Evolutionary conservation across 176 grass and related monocot genomes (phyloP), one percentile per base, ranked within the genome.

Genomic region (Hyparrhenia diplandra): DNA sequence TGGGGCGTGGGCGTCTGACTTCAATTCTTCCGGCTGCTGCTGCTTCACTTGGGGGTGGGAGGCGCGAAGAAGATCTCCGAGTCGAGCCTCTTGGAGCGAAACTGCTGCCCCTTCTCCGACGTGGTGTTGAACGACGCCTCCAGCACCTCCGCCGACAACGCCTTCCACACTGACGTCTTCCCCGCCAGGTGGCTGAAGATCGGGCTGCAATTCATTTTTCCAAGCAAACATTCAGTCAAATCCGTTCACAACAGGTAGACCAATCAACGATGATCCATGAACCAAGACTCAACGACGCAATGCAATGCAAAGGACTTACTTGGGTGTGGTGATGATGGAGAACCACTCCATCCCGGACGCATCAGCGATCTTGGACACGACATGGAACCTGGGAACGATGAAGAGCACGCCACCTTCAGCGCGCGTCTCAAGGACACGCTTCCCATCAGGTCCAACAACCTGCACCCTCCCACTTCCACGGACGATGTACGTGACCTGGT

Each of bases 11-110:
- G 18, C 49, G 0, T 51, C 47, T 1, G 47, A 17, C n/a, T n/a
- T n/a, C n/a, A n/a, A n/a, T n/a, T n/a, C 47, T 51, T 51, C 16
- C 5, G 16, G 49, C 49, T 20, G 4, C 36, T 51, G 49, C 4
- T 52, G 51, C 51, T 55, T 54, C 73, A 89, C 24, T 90, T 88
- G 58, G 23, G 5, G 55, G 10, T 10, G 10, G 57, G 57, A 5
- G 91, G 91, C 23, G 94, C 87, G 72, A 94, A 97, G 80, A 97
- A 97, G 69, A 97, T 97, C 63, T 94, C 94, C 1, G 92, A 97
- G 55, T 89, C 82, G 0, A 89, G 85, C 80, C 92, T 85, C 74
- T 97, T 94, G 10, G 91, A 97, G 20, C 94, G 73, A 70, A 97
- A 97, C 14, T 80, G 76, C 83, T 88, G 49, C 91, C 94, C 36